Evolutionary conservation across 2,329 filamentous ascomycete species (phyloP).

Genomic region (Coleophoma eucalyptorum): DNA sequence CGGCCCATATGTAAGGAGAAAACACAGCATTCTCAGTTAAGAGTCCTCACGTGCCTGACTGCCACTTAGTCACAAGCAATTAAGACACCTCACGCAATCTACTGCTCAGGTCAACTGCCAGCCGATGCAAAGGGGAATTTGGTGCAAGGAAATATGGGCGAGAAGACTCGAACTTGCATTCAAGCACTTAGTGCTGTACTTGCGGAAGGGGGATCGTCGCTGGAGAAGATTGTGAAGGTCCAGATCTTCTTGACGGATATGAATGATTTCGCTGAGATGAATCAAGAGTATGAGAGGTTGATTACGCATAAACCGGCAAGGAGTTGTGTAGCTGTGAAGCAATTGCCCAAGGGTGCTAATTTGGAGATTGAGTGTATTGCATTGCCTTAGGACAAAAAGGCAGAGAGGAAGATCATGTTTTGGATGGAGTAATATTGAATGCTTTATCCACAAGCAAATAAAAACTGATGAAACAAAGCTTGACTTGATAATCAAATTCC

Average conservation of each 20-base stretch:
- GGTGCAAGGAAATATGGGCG: slow-evolving; percentile 51
- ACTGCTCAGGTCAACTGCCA: slow-evolving; percentile 53
- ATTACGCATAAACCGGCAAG: slow-evolving; percentile 82
- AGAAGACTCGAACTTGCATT: slow-evolving; percentile 62
- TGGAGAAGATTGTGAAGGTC: slow-evolving; percentile 84
- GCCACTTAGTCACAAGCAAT: slow-evolving; percentile 56
- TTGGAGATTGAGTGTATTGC: slow-evolving; percentile 92
- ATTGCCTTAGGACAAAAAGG: slow-evolving; percentile 42
- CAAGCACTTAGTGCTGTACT: slow-evolving; percentile 83
- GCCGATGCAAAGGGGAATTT: slow-evolving; percentile 22
- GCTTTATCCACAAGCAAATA: no score
- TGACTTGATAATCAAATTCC: no score
- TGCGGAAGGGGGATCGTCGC: slow-evolving; percentile 71
- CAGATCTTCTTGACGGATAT: slow-evolving; percentile 91
- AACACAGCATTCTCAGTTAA: background rate
- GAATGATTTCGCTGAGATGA: slow-evolving; percentile 84
- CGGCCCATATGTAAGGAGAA: slow-evolving; percentile 54
- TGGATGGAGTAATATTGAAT: no score
- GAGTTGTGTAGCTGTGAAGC: slow-evolving; percentile 86
- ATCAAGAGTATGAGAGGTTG: slow-evolving; percentile 79
- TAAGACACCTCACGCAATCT: slow-evolving; percentile 62
- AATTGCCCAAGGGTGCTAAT: slow-evolving; percentile 79
- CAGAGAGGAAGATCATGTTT: no score
- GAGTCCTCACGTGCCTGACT: slow-evolving; percentile 11
- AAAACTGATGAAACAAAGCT: no score